Evolutionary conservation across 2,329 filamentous ascomycete genomes (phyloP), one percentile per base, ranked within the genome.

Genomic region (Microsporum canis): DNA sequence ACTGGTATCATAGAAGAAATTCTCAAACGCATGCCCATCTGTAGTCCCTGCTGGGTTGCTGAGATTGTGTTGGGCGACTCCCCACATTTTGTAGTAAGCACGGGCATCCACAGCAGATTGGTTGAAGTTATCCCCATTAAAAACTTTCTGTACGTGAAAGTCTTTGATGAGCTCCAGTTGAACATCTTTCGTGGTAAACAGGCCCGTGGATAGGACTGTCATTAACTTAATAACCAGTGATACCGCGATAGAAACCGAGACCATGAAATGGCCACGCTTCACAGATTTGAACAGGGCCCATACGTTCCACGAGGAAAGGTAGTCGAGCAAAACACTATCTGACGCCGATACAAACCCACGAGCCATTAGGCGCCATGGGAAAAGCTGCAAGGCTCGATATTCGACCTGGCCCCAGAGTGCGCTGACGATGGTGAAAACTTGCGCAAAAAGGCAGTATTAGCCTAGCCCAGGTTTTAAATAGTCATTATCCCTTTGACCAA

Each of bases 301-400:
- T 34, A 64, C 17, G 27, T 63, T 64, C 61, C 56, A 61, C 29
- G 53, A 33, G 3, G 61, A 64, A 17, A 64, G 12, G 12, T 63
- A 64, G 49, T 64, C 63, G 3, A 63, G 61, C 7, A 60, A 58
- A 5, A 64, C 47, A 33, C 61, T 61, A 27, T 63, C 47, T 17
- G 63, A 63, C 12, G 61, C 56, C 14, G 60, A 31, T 7, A 59
- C 59, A n/a, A 33, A 56, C 1, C 60, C 61, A 6, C 27, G 57
- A 6, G 6, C 23, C 63, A 64, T 64, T n/a, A 61, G 23, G 33
- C 57, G n/a, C 63, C 63, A 64, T 0, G 63, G 63, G 51, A 61
- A 61, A n/a, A 64, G n/a, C 45, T 64, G 63, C 8, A 12, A 6
- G 5, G 57, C 49, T n/a, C 63, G 61, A 45, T 64, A 64, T 62